These are phyloP conservation scores for Aspergillus sclerotiicarbonarius DNA, from an alignment of 495 filamentous ascomycete genomes.

Conservation along the genomic window DNA sequence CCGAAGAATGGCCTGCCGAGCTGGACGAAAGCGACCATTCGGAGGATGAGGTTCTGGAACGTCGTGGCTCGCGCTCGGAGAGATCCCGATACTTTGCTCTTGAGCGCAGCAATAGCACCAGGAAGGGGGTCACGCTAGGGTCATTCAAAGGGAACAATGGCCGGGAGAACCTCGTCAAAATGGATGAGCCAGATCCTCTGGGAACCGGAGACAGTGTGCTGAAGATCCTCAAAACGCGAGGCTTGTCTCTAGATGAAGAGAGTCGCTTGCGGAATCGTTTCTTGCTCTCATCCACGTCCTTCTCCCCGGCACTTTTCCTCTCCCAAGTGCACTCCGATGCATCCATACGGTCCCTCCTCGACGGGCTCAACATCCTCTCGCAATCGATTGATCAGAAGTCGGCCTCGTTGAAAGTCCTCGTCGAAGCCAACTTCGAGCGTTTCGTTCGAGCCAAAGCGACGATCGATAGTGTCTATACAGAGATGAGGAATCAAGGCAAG, in stretches of 20 bases:
- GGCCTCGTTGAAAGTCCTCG: constrained; percentile 88
- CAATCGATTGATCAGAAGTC: constrained; percentile 95
- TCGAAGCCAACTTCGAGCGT: constrained; percentile 96
- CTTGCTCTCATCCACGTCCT: constrained; percentile 90
- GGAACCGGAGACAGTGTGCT: constrained; percentile 83
- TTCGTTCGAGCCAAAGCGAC: constrained; percentile 96
- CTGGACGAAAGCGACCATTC: constrained; percentile 70
- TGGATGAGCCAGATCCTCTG: constrained; percentile 88
- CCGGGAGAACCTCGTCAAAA: constrained; percentile 73
- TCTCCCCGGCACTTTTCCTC: constrained; percentile 87
- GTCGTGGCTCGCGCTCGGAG: constrained; percentile 54
- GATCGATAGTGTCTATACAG: constrained; percentile 96
- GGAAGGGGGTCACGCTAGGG: constrained; percentile 62
- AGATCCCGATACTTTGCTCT: constrained; percentile 83
- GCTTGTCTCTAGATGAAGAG: constrained; percentile 84
- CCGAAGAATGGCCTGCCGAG: constrained; percentile 81
- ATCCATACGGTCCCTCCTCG: constrained; percentile 73
- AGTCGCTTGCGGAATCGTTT: constrained; percentile 80
- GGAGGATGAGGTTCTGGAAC: constrained; percentile 58
- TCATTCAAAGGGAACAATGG: constrained; percentile 65
- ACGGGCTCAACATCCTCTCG: constrained; percentile 78
- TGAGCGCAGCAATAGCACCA: constrained; percentile 66
- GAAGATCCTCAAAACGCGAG: constrained; percentile 67
- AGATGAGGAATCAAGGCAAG: constrained; percentile 87
- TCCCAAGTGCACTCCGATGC: constrained; percentile 84